Conservation (phyloP, 1,284 basidiomycete species). For the Cyathus pygmaeus region DNA sequence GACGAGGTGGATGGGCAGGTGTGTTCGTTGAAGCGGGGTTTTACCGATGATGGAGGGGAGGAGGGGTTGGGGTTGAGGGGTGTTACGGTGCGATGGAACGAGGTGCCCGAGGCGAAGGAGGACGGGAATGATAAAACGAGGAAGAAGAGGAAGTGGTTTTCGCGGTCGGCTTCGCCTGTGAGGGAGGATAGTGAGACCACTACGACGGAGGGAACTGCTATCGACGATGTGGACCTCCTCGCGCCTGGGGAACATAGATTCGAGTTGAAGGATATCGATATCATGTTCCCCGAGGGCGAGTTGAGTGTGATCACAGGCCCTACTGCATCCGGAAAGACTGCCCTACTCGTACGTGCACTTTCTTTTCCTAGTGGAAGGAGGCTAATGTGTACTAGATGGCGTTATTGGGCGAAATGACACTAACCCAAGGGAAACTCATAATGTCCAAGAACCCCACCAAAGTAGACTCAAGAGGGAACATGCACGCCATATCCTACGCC, state of each 20-base stretch:
- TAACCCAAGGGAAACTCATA: slow-evolving; percentile 59
- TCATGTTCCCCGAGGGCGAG: slow-evolving; percentile 77
- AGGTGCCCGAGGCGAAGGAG: slow-evolving; percentile 49
- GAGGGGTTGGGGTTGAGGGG: slow-evolving; percentile 70
- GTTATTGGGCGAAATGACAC: slow-evolving; percentile 73
- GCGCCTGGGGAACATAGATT: slow-evolving; percentile 58
- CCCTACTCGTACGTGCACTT: slow-evolving; percentile 62
- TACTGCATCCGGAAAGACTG: slow-evolving; percentile 85
- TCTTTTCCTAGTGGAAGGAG: not conserved
- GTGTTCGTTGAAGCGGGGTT: slow-evolving; percentile 64
- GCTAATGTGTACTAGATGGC: slow-evolving; percentile 57
- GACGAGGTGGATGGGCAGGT: slow-evolving; percentile 83
- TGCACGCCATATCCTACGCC: slow-evolving; percentile 83
- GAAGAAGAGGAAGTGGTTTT: not conserved
- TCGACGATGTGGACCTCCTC: not conserved
- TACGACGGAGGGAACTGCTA: not conserved
- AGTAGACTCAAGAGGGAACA: slow-evolving; percentile 70
- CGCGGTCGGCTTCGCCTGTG: slow-evolving; percentile 3
- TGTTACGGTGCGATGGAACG: slow-evolving; percentile 80
- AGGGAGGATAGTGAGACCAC: not conserved
- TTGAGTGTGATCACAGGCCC: slow-evolving; percentile 75
- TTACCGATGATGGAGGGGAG: slow-evolving; percentile 20
- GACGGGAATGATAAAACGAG: slow-evolving; percentile 22
- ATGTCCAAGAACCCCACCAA: slow-evolving; percentile 71
- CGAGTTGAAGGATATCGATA: slow-evolving; percentile 70